phyloP scores from a whole-genome alignment of 2,329 filamentous ascomycete species.

The Penicillium concentricum region DNA sequence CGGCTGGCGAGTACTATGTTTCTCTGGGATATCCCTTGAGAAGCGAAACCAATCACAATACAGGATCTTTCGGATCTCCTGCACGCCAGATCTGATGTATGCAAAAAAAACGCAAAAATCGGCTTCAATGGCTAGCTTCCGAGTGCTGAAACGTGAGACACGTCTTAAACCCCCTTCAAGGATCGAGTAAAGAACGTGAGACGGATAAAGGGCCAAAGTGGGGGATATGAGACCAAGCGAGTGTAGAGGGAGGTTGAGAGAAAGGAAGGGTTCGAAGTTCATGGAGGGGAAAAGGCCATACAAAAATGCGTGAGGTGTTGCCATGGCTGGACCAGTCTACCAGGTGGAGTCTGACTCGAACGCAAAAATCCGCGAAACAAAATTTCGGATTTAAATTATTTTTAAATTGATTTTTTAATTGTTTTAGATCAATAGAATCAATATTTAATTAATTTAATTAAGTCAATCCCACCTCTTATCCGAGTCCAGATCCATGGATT shows the following conservation, averaged over 20 bases:
- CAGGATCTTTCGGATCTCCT: slow-evolving; percentile 7
- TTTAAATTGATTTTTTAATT: background rate
- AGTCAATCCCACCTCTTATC: background rate
- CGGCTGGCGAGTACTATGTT: background rate
- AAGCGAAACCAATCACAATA: slow-evolving; percentile 2
- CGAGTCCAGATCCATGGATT: slow-evolving; percentile 7
- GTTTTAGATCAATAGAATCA: background rate
- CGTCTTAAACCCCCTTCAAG: slow-evolving; percentile 4
- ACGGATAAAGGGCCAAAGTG: background rate
- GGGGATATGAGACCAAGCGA: slow-evolving; percentile 1
- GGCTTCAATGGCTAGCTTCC: slow-evolving; percentile 4
- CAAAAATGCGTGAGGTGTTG: background rate
- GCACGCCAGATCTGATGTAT: slow-evolving; percentile 15
- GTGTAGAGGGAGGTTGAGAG: background rate
- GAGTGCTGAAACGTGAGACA: slow-evolving; percentile 12
- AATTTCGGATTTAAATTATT: background rate
- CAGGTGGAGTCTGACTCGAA: background rate
- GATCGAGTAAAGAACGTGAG: background rate
- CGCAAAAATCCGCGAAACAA: background rate
- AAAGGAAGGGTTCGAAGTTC: background rate
- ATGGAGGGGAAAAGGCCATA: slow-evolving; percentile 3
- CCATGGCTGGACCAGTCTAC: background rate
- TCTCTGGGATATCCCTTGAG: slow-evolving; percentile 3
- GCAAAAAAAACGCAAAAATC: slow-evolving; percentile 6
- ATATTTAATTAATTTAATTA: background rate